These are phyloP conservation scores for Hirschfeldia incana DNA, from an alignment of 345 rosid species.

Conservation along the genomic window DNA sequence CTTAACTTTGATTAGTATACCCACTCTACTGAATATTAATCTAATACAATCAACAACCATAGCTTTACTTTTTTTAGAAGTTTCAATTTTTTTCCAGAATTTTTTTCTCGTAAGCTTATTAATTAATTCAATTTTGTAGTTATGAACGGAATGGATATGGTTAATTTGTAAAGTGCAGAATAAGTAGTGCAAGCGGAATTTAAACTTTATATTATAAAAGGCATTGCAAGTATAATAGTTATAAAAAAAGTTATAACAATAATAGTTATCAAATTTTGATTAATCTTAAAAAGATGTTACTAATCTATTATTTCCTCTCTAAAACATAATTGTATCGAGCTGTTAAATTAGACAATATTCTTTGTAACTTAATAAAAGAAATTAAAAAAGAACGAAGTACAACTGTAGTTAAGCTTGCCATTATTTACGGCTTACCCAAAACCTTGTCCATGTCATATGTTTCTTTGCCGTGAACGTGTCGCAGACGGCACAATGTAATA, in stretches of 20 bases:
- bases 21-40: not conserved
- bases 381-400: not conserved
- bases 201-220: no score
- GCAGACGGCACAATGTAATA: constrained; percentile 1
- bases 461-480: not conserved
- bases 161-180: no score
- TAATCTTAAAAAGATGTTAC: not conserved
- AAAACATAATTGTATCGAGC: not conserved
- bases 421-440: not conserved
- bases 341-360: not conserved
- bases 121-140: not conserved
- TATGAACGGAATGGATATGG: no score
- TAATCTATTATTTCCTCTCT: not conserved
- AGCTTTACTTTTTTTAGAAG: not conserved
- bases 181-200: no score
- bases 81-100: not conserved
- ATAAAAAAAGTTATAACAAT: no score
- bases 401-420: not conserved
- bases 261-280: not conserved
- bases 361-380: not conserved
- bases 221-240: not conserved
- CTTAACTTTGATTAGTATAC: not conserved
- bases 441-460: not conserved
- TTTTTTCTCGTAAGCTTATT: not conserved
- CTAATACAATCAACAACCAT: no score